Conservation (phyloP, 2,329 filamentous ascomycete genomes). For the Zasmidium angulare region DNA sequence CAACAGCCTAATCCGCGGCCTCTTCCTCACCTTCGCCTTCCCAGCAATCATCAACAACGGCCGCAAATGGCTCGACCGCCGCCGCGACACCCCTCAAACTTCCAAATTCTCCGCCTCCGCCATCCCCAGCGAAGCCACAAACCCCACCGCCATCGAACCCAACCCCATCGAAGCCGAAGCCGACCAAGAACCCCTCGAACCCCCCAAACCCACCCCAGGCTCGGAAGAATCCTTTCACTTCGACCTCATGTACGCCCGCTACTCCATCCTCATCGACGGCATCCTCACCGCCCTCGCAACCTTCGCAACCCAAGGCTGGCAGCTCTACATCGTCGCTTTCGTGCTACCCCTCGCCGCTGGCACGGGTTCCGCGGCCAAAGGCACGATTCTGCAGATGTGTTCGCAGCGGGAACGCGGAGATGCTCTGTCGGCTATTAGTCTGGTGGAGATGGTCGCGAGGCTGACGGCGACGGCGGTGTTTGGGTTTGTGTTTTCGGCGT, state of each 20-base stretch:
- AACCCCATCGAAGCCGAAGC: constrained; percentile 36
- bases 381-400: constrained; percentile 72
- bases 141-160: constrained; percentile 36
- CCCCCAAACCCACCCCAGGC: constrained; percentile 20
- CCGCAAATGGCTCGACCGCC: constrained; percentile 43
- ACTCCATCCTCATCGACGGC: constrained; percentile 65
- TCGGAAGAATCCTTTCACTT: constrained; percentile 57
- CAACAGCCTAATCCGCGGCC: constrained; percentile 45
- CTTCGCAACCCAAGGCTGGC: constrained; percentile 64
- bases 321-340: constrained; percentile 66
- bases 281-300: constrained; percentile 62
- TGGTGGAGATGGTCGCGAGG: constrained; percentile 68
- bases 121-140: constrained; percentile 28
- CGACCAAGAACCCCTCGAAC: constrained; percentile 45
- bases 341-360: constrained; percentile 68
- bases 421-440: constrained; percentile 66
- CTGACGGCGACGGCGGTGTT: constrained; percentile 65
- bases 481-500: constrained; percentile 64
- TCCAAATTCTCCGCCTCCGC: constrained; percentile 14
- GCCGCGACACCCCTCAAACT: constrained; percentile 34
- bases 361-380: constrained; percentile 68
- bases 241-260: constrained; percentile 66
- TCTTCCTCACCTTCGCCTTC: constrained; percentile 47
- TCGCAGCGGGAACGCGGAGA: constrained; percentile 61
- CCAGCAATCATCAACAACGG: constrained; percentile 45